These are phyloP conservation scores for Lachancea quebecensis DNA, from an alignment of 805 yeast species.

Conservation along the genomic window DNA sequence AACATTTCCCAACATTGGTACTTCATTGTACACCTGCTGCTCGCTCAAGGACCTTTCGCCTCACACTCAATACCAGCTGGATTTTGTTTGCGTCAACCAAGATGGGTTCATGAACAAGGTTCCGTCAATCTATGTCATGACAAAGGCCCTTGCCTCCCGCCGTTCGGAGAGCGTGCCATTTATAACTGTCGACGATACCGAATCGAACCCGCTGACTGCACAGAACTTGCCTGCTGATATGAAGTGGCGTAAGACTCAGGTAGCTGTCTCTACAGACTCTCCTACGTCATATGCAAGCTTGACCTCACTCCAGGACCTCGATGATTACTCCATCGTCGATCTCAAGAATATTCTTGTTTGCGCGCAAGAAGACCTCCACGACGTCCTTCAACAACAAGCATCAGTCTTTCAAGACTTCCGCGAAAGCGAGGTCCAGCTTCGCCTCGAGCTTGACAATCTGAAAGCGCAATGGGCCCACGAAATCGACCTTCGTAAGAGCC, in stretches of 20 bases:
- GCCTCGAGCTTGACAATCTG: constrained; percentile 25
- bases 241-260: constrained; percentile 11
- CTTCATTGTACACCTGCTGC: constrained; percentile 29
- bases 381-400: constrained; percentile 25
- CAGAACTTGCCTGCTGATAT: constrained; percentile 10
- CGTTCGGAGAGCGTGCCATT: constrained; percentile 3
- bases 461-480: constrained; percentile 30
- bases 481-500: constrained; percentile 26
- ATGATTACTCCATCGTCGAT: constrained; percentile 27
- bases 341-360: constrained; percentile 28
- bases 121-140: constrained; percentile 28
- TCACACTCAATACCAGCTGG: constrained; percentile 27
- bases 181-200: constrained; percentile 18
- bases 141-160: constrained; percentile 8
- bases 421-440: constrained; percentile 24
- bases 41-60: constrained; percentile 22
- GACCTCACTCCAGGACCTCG: constrained; percentile 26
- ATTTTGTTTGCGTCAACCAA: constrained; percentile 29
- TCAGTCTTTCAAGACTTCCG: constrained; percentile 25
- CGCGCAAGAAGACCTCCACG: constrained; percentile 31
- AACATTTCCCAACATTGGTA: constrained; percentile 25
- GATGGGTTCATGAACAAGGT: constrained; percentile 30
- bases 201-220: not conserved
- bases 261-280: constrained; percentile 5
- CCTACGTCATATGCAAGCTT: constrained; percentile 22